Evolutionary conservation across 257 asterid species (phyloP).

Genomic region (Penstemon davidsonii): DNA sequence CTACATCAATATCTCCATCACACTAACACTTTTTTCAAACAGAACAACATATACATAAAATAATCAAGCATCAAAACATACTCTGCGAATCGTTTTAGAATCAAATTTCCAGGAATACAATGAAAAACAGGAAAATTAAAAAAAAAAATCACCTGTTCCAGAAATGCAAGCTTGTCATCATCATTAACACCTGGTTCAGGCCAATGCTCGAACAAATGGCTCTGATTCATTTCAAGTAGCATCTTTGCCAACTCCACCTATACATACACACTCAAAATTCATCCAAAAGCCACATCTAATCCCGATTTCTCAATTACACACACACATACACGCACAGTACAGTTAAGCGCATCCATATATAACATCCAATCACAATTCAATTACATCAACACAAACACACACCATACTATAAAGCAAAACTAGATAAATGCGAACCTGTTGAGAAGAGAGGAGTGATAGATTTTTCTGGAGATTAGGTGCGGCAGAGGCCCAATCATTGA

Average conservation of each 20-base stretch:
- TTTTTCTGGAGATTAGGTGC: slow-evolving; percentile 69
- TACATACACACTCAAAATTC: slow-evolving; percentile 16
- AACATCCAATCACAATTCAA: not conserved
- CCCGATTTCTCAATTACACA: not conserved
- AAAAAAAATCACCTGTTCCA: slow-evolving; percentile 61
- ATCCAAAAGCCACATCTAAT: slow-evolving; percentile 25
- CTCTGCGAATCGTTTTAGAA: too few relatives aligned
- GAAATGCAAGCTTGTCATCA: slow-evolving; percentile 64
- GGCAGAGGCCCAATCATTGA: slow-evolving; percentile 48
- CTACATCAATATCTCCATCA: slow-evolving; percentile 26
- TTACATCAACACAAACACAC: not conserved
- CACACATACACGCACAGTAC: not conserved
- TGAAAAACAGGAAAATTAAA: not conserved
- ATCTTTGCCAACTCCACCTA: slow-evolving; percentile 83
- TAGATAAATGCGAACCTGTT: slow-evolving; percentile 44
- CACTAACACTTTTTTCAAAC: not conserved
- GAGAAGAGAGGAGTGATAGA: slow-evolving; percentile 58
- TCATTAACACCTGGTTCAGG: slow-evolving; percentile 82
- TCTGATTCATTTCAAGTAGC: slow-evolving; percentile 68
- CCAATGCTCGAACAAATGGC: slow-evolving; percentile 87
- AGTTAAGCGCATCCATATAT: not conserved
- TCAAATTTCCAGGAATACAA: not conserved
- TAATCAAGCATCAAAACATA: not conserved
- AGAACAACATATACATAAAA: not conserved
- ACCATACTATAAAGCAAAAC: not conserved